Base-by-base conservation (phyloP, 495 filamentous ascomycete species). In the Letharia lupina region DNA sequence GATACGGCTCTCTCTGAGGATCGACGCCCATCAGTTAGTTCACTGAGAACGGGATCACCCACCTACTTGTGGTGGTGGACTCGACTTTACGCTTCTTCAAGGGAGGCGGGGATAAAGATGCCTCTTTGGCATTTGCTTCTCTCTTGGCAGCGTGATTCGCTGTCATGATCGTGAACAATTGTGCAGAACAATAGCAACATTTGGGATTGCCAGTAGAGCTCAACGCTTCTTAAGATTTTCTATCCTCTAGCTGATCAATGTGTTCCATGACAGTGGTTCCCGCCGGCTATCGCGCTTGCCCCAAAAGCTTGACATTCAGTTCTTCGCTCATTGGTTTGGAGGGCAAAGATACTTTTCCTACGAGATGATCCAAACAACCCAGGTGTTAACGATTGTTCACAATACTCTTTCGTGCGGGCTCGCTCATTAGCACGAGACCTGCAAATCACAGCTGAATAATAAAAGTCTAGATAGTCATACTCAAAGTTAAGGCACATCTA, bases 51-150 rank as follows among this genome's bases (percentile, higher is more conserved):
- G 12, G 33, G 33, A 44, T 39, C 28, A 52, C 10, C 16, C 57
- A 16, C 85, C 72, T 75, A 94, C 90, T 88, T 54, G 88, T 93
- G 60, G 89, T 88, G 12, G 83, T 87, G 37, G 87, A 86, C 68
- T 88, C 85, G 20, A 87, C 75, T 75, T 89, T 91, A 37, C 82
- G 71, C 60, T 76, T 81, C 16, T 80, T 69, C 31, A 77, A 76
- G 41, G 80, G 81, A 52, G 81, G 81, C 60, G 81, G 71, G 18
- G 71, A 73, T 1, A 71, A 41, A 42, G 71, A 71, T 35, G 54
- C 41, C 20, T 65, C 63, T 40, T 44, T 59, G 42, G 41, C 40
- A 10, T 33, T 18, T 65, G 54, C 31, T 13, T 39, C n/a, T 45
- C 44, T 50, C 16, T 48, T 10, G 13, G 10, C 7, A 45, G 31